Conservation (phyloP, 805 yeast genomes). For the Hanseniaspora meyeri region DNA sequence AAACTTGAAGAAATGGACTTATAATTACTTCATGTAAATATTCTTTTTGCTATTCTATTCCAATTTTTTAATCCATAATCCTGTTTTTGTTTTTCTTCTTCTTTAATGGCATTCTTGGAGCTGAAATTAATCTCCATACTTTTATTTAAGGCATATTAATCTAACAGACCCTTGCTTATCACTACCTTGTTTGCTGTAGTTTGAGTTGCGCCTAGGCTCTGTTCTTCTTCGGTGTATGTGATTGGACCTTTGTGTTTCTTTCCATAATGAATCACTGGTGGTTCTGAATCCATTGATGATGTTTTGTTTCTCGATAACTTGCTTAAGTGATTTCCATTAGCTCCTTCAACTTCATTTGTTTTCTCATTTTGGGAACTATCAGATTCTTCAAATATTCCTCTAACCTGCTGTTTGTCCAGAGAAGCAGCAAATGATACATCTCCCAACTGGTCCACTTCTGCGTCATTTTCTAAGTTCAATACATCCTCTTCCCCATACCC, state of each 20-base stretch:
- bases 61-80: background rate
- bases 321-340: background rate
- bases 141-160: background rate
- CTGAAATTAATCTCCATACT: too few species aligned
- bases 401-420: background rate
- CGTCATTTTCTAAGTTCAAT: background rate
- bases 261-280: constrained; percentile 5
- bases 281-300: constrained; percentile 5
- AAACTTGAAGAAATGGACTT: constrained; percentile 35
- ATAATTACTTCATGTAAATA: background rate
- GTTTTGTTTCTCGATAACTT: background rate
- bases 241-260: constrained; percentile 2
- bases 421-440: background rate
- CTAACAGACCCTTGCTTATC: constrained; percentile 7
- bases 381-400: constrained; percentile 8
- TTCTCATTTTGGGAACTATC: background rate
- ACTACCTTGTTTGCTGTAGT: background rate
- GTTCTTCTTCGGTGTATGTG: constrained; percentile 6
- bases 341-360: background rate
- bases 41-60: too few species aligned
- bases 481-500: background rate
- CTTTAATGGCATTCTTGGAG: too few species aligned
- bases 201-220: constrained; percentile 6
- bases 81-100: too few species aligned
- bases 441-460: background rate